Percentiles rank a stretch among this genome's conserved stretches.
phyloP scores from a whole-genome alignment of 257 asterid genomes.

The Salvia rosmarinus region DNA sequence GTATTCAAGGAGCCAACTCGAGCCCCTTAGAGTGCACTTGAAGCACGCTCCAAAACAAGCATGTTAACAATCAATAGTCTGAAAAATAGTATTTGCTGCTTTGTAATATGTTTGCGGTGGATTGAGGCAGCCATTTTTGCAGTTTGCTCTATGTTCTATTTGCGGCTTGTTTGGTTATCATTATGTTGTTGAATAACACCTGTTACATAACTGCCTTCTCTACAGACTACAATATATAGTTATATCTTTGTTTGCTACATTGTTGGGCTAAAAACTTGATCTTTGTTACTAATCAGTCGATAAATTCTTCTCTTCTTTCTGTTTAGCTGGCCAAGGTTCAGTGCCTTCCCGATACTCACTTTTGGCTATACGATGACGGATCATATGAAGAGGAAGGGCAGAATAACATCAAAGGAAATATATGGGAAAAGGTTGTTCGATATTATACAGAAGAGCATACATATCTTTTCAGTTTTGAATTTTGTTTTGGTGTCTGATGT shows the following conservation, averaged over 20 bases:
- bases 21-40: background rate
- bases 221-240: too few species aligned
- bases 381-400: conserved; percentile 91
- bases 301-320: conserved; percentile 26
- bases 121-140: conserved; percentile 17
- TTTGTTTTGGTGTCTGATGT: conserved; percentile 11
- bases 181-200: conserved; percentile 11
- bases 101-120: background rate
- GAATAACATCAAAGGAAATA: conserved; percentile 72
- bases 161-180: conserved; percentile 8
- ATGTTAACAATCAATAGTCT: background rate
- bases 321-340: conserved; percentile 74
- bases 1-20: background rate
- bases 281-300: conserved; percentile 7
- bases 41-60: background rate
- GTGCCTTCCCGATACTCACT: conserved; percentile 64
- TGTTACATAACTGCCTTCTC: background rate
- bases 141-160: conserved; percentile 11
- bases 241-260: conserved; percentile 1
- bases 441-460: conserved; percentile 29
- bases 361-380: conserved; percentile 91
- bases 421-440: conserved; percentile 76
- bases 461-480: conserved; percentile 5
- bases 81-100: conserved; percentile 2
- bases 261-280: background rate